Conservation (phyloP, 1,284 basidiomycete genomes). For the Ceratobasidium sp. region DNA sequence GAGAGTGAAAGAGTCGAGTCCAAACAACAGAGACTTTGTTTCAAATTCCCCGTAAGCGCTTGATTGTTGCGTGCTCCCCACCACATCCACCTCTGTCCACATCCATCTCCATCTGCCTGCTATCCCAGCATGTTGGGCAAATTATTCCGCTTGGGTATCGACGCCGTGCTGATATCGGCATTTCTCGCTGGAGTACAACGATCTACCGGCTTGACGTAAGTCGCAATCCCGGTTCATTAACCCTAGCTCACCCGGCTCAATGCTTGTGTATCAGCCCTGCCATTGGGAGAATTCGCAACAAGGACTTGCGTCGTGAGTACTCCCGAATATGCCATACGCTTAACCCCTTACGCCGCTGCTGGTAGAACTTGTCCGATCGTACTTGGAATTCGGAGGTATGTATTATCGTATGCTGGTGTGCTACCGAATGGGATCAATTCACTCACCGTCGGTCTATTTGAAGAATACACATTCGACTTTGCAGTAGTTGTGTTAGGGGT, state of each 20-base stretch:
- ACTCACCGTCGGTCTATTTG: background rate
- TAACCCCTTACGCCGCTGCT: conserved; percentile 37
- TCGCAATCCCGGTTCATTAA: conserved; percentile 42
- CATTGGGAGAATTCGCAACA: conserved; percentile 75
- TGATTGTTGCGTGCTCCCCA: conserved; percentile 14
- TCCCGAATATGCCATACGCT: conserved; percentile 11
- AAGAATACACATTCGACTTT: conserved; percentile 80
- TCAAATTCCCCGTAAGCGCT: conserved; percentile 33
- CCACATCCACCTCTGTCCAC: conserved; percentile 9
- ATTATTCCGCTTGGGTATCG: conserved; percentile 74
- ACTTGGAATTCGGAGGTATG: conserved; percentile 72
- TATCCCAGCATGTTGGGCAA: conserved; percentile 61
- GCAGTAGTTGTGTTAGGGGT: conserved; percentile 81
- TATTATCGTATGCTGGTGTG: background rate
- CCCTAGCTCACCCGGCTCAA: conserved; percentile 9
- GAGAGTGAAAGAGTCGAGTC: conserved; percentile 1
- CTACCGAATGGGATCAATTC: background rate
- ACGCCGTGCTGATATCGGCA: conserved; percentile 76
- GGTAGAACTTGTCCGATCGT: conserved; percentile 70
- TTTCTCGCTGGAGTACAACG: conserved; percentile 80
- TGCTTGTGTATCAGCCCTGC: conserved; percentile 60
- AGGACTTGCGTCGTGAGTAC: conserved; percentile 77
- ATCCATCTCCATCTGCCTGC: background rate
- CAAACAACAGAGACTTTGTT: conserved; percentile 32
- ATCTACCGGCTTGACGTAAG: conserved; percentile 80